phyloP scores from a whole-genome alignment of 768 basidiomycete genomes.

The Suillus placidus region DNA sequence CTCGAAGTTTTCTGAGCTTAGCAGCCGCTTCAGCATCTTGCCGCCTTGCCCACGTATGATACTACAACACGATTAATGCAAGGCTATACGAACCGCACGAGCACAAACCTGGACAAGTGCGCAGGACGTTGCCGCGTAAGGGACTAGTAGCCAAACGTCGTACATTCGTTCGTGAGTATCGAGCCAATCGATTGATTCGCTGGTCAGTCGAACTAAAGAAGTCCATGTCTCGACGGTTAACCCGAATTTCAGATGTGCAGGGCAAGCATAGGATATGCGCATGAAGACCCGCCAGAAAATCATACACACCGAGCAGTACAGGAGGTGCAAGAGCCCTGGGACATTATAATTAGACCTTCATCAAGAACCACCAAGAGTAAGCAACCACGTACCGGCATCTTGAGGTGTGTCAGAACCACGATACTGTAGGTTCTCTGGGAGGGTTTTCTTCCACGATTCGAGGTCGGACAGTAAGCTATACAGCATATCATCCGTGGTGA shows the following conservation, averaged over 20 bases:
- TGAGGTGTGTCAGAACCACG: slow-evolving; percentile 66
- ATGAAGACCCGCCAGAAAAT: slow-evolving; percentile 99
- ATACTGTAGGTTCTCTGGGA: slow-evolving; percentile 81
- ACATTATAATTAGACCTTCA: slow-evolving; percentile 11
- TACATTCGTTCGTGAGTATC: slow-evolving; percentile 77
- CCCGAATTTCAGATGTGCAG: slow-evolving; percentile 85
- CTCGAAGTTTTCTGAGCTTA: slow-evolving; percentile 78
- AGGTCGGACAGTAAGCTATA: slow-evolving; percentile 64
- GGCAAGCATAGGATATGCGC: slow-evolving; percentile 93
- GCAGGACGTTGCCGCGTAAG: slow-evolving; percentile 87
- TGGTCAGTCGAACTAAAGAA: slow-evolving; percentile 68
- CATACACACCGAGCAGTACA: slow-evolving; percentile 90
- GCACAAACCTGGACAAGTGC: slow-evolving; percentile 83
- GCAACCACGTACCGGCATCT: slow-evolving; percentile 59
- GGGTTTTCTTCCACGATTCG: slow-evolving; percentile 73
- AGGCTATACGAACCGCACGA: not conserved
- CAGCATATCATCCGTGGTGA: slow-evolving; percentile 81
- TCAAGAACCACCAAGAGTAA: not conserved
- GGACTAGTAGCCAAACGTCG: slow-evolving; percentile 85
- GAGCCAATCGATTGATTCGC: slow-evolving; percentile 89
- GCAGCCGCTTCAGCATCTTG: slow-evolving; percentile 74
- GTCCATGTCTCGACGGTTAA: slow-evolving; percentile 83
- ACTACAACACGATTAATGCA: slow-evolving; percentile 48
- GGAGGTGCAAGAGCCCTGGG: slow-evolving; percentile 82
- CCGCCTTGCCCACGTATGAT: slow-evolving; percentile 90